These are phyloP conservation scores for Grosmannia clavigera DNA, from an alignment of 2,329 filamentous ascomycete species.

Conservation along the genomic window DNA sequence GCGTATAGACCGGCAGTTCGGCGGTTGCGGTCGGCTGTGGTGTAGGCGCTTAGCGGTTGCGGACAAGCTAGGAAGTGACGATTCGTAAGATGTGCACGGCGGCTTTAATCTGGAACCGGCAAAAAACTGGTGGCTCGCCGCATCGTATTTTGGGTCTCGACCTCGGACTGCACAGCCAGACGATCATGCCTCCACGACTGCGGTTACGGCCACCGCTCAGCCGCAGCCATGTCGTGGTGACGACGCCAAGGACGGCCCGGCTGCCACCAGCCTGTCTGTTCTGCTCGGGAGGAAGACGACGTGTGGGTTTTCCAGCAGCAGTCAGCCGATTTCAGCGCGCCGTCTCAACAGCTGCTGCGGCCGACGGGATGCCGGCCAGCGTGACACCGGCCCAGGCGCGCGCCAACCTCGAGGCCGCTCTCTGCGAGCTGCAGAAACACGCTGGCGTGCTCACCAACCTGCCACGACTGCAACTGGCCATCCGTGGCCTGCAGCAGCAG, in stretches of 20 bases:
- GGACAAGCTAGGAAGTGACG: not conserved
- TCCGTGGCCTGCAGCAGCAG: conserved; percentile 47
- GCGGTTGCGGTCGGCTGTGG: too few species aligned
- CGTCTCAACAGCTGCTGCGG: conserved; percentile 14
- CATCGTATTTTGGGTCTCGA: not conserved
- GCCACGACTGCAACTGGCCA: conserved; percentile 58
- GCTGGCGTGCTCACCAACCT: conserved; percentile 52
- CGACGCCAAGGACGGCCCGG: not conserved
- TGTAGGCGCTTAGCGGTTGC: not conserved
- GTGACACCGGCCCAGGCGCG: not conserved
- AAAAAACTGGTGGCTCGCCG: not conserved
- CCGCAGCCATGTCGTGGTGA: not conserved
- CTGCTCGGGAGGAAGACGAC: conserved; percentile 14
- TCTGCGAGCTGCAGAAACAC: conserved; percentile 48
- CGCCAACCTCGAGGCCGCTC: conserved; percentile 42
- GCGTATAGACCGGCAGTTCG: too few species aligned
- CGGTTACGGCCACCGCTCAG: conserved; percentile 9
- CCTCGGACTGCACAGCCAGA: not conserved
- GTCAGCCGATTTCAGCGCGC: conserved; percentile 7
- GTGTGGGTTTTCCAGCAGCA: conserved; percentile 8
- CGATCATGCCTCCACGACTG: conserved; percentile 19
- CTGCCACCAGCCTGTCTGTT: conserved; percentile 18
- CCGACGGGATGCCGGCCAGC: conserved; percentile 16
- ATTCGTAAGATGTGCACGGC: not conserved
- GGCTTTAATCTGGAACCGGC: not conserved